Percentiles rank a stretch among this genome's conserved stretches.
Evolutionary conservation across 495 filamentous ascomycete genomes (phyloP).

Genomic region (Podospora australis): DNA sequence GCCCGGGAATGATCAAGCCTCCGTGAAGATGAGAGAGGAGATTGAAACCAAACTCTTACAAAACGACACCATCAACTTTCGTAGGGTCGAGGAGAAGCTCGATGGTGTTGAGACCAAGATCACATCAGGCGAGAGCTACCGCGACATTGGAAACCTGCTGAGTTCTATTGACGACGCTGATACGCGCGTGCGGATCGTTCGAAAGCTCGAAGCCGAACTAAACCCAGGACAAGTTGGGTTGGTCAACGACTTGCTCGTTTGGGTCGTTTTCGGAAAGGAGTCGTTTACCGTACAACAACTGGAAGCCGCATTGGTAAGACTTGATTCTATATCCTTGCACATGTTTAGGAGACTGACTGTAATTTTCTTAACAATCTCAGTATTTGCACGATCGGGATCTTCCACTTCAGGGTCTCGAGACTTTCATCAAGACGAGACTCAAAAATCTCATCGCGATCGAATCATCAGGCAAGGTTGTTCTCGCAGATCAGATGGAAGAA

Average conservation of each 20-base stretch:
- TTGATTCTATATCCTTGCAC: too few species aligned
- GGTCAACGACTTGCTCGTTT: slow-evolving; percentile 3
- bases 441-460: background rate
- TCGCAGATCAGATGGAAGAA: background rate
- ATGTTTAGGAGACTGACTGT: too few species aligned
- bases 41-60: background rate
- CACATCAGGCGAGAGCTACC: background rate
- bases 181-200: background rate
- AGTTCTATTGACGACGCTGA: background rate
- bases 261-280: slow-evolving; percentile 1
- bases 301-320: slow-evolving; percentile 3
- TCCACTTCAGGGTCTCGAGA: background rate
- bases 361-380: too few species aligned
- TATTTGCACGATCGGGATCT: background rate
- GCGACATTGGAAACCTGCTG: slow-evolving; percentile 1
- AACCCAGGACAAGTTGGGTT: background rate
- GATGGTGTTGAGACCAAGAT: background rate
- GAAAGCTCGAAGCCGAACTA: slow-evolving; percentile 2
- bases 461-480: background rate
- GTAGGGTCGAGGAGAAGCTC: background rate
- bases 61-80: background rate
- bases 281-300: slow-evolving; percentile 1
- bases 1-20: background rate
- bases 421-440: background rate
- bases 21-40: background rate